Base-by-base conservation (phyloP, 2,329 filamentous ascomycete species). In the Colletotrichum costaricense region DNA sequence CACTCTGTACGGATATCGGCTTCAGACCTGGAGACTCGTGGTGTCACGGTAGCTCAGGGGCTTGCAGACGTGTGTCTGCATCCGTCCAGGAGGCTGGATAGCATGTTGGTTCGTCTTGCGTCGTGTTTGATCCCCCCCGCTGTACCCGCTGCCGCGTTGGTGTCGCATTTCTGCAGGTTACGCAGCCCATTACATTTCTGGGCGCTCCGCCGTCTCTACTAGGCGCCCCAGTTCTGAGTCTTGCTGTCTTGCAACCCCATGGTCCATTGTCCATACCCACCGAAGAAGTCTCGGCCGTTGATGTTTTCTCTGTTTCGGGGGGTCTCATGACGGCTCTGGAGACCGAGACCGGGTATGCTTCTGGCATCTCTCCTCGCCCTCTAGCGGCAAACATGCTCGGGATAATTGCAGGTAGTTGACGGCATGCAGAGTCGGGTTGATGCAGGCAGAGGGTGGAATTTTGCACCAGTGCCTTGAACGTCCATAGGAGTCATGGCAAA, bases 1-100 rank as follows among this genome's bases (percentile, higher is more conserved):
- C 16, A 49, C 42, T 49, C 19, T 49, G 42, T 5, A 49, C 42
- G 42, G 19, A 49, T 22, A 14, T 52, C 24, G 26, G 26, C 16
- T 33, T 28, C 19, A 11, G 28, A n/a, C 26, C 42, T 52, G 59
- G 2, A 28, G 38, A 52, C 26, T n/a, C 54, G 46, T 38, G 58
- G 52, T 38, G 16, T 56, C 11, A 19, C 14, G 57, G 26, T 33
- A 24, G 57, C 30, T 70, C 63, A 62, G 56, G 69, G 63, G 68
- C 26, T 67, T 71, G 63, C 57, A 68, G 55, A 72, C 28, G 57
- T 24, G n/a, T 30, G 9, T 14, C 33, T 62, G 22, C 59, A 56
- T 57, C 46, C 67, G 26, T 38, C 30, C 33, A 49, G 30, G 67
- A 57, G 67, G 70, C 67, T 62, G 67, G 60, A 12, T n/a, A 55